phyloP scores from a whole-genome alignment of 495 filamentous ascomycete species.

The Aspergillus heteromorphus region DNA sequence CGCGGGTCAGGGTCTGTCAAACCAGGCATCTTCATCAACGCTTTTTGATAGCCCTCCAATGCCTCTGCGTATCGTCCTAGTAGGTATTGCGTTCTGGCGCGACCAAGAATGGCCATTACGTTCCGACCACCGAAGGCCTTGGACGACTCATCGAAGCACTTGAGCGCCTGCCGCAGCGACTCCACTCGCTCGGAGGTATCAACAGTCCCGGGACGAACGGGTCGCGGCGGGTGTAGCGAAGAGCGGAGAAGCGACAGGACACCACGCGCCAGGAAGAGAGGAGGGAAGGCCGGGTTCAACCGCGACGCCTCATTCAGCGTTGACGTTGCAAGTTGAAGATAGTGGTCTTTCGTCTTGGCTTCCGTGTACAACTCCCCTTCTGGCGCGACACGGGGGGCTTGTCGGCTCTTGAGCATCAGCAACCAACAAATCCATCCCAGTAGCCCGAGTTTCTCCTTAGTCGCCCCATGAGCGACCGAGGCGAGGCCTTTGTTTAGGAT shows the following conservation, averaged over 20 bases:
- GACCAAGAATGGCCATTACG: slow-evolving; percentile 84
- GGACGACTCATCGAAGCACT: slow-evolving; percentile 89
- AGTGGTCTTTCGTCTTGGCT: slow-evolving; percentile 83
- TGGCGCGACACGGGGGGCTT: slow-evolving; percentile 72
- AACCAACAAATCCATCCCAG: slow-evolving; percentile 86
- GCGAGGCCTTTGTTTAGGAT: slow-evolving; percentile 79
- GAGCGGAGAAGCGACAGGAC: slow-evolving; percentile 83
- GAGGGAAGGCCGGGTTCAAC: slow-evolving; percentile 86
- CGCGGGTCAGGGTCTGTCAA: slow-evolving; percentile 92
- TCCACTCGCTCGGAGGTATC: slow-evolving; percentile 74
- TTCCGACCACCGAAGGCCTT: slow-evolving; percentile 78
- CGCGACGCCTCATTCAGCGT: slow-evolving; percentile 89
- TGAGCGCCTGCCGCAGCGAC: slow-evolving; percentile 72
- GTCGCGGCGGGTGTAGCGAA: slow-evolving; percentile 71
- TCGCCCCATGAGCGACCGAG: slow-evolving; percentile 62
- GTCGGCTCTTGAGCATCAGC: slow-evolving; percentile 83
- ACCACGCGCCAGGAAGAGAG: slow-evolving; percentile 85
- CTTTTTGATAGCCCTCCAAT: slow-evolving; percentile 78
- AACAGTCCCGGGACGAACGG: slow-evolving; percentile 50
- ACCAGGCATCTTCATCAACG: slow-evolving; percentile 74
- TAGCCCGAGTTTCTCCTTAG: slow-evolving; percentile 81
- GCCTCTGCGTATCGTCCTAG: slow-evolving; percentile 78
- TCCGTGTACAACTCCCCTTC: slow-evolving; percentile 61
- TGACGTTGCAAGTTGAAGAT: slow-evolving; percentile 82
- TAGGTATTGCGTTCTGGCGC: slow-evolving; percentile 76